Evolutionary conservation across 2,329 filamentous ascomycete species (phyloP).

Genomic region (Lecanosticta acicola): DNA sequence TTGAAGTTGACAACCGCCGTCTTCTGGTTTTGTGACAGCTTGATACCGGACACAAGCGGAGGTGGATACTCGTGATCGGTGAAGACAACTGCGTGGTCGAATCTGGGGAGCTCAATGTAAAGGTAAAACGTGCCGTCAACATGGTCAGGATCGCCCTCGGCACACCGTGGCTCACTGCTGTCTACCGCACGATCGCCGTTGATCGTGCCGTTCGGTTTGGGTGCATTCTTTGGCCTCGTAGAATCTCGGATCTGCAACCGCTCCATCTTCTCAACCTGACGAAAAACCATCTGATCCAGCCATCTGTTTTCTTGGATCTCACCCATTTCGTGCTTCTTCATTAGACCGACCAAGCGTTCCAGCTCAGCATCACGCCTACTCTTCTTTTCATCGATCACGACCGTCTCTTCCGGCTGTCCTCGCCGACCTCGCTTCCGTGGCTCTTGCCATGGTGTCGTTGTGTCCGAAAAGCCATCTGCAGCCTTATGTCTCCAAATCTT

Average conservation of each 20-base stretch:
- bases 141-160: constrained; percentile 37
- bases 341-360: constrained; percentile 78
- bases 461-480: constrained; percentile 78
- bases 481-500: constrained; percentile 72
- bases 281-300: constrained; percentile 92
- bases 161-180: constrained; percentile 17
- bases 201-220: constrained; percentile 4
- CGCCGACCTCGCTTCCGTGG: constrained; percentile 51
- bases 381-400: constrained; percentile 40
- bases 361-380: constrained; percentile 58
- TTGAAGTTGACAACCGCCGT: constrained; percentile 67
- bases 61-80: constrained; percentile 88
- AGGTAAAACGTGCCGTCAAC: constrained; percentile 69
- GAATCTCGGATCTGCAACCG: constrained; percentile 38
- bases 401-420: constrained; percentile 54
- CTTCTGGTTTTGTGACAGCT: constrained; percentile 42
- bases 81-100: constrained; percentile 93
- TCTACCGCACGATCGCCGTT: constrained; percentile 5
- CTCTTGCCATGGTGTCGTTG: constrained; percentile 66
- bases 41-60: constrained; percentile 70
- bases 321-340: constrained; percentile 98
- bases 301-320: constrained; percentile 90
- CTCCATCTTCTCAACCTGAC: constrained; percentile 69
- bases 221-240: constrained; percentile 12
- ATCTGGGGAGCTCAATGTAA: constrained; percentile 85